phyloP scores from a whole-genome alignment of 2,329 filamentous ascomycete species.

The Arachnomyces sp. region DNA sequence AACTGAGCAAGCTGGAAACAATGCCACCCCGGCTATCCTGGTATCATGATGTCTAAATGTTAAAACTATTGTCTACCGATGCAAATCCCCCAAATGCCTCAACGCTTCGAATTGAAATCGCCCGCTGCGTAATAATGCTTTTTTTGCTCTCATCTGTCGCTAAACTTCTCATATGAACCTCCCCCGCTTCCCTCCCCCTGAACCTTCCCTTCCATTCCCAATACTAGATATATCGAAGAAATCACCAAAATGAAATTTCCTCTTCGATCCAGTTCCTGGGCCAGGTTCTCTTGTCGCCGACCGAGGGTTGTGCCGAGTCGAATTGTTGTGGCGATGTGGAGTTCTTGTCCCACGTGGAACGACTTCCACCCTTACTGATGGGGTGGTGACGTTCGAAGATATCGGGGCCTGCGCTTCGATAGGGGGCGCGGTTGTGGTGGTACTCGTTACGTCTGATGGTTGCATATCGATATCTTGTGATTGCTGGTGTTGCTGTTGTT shows the following conservation, averaged over 20 bases:
- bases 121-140: conserved; percentile 20
- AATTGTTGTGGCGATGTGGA: conserved; percentile 32
- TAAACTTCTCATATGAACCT: conserved; percentile 34
- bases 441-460: conserved; percentile 25
- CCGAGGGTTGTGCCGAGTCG: conserved; percentile 30
- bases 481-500: conserved; percentile 19
- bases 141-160: conserved; percentile 15
- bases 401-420: conserved; percentile 21
- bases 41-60: conserved; percentile 25
- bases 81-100: too few species aligned
- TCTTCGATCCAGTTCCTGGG: conserved; percentile 38
- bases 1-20: conserved; percentile 4
- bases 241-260: conserved; percentile 40
- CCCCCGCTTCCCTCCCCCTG: conserved; percentile 41
- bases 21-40: conserved; percentile 29
- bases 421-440: conserved; percentile 8
- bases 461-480: conserved; percentile 36
- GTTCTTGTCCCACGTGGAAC: conserved; percentile 35
- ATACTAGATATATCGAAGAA: conserved; percentile 44
- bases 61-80: conserved; percentile 11
- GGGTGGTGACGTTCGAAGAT: conserved; percentile 15
- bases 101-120: conserved; percentile 8
- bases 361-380: conserved; percentile 37
- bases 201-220: conserved; percentile 35
- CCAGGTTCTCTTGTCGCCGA: conserved; percentile 32